phyloP scores from a whole-genome alignment of 768 basidiomycete genomes.

The Leccinellum albellum region DNA sequence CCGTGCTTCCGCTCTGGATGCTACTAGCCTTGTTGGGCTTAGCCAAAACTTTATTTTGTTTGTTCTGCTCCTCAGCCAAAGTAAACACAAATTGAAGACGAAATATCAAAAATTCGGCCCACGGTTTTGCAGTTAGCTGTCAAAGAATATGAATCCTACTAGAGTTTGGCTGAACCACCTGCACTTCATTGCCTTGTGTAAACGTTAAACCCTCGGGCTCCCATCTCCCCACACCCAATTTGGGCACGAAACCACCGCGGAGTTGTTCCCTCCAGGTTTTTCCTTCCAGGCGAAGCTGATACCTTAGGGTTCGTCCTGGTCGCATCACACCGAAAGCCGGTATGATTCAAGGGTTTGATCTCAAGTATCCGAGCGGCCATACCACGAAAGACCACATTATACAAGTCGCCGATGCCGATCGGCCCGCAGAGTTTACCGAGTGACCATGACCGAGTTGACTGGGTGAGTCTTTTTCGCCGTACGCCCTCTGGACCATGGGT shows the following conservation, averaged over 20 bases:
- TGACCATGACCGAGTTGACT: background rate
- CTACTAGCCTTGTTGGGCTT: too few relatives aligned
- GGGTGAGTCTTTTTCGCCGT: conserved; percentile 27
- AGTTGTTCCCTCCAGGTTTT: background rate
- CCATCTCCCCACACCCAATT: conserved; percentile 1
- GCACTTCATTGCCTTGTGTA: background rate
- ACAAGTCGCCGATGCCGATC: conserved; percentile 18
- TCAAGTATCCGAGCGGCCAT: background rate
- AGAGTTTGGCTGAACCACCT: background rate
- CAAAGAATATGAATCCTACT: background rate
- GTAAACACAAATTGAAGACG: too few relatives aligned
- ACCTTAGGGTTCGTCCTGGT: background rate
- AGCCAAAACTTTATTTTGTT: too few relatives aligned
- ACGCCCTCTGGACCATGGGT: conserved; percentile 1
- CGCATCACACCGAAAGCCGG: background rate
- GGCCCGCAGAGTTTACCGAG: conserved; percentile 12
- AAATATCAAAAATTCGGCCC: too few relatives aligned
- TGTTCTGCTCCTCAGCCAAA: too few relatives aligned
- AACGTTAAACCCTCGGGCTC: background rate
- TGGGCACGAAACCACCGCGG: background rate
- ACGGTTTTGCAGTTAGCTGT: too few relatives aligned
- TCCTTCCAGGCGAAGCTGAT: background rate
- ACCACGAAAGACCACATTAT: background rate
- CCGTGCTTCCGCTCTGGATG: too few relatives aligned
- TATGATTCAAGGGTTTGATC: background rate